Base-by-base conservation (phyloP, 2,329 filamentous ascomycete species). In the Fonsecaea nubica region DNA sequence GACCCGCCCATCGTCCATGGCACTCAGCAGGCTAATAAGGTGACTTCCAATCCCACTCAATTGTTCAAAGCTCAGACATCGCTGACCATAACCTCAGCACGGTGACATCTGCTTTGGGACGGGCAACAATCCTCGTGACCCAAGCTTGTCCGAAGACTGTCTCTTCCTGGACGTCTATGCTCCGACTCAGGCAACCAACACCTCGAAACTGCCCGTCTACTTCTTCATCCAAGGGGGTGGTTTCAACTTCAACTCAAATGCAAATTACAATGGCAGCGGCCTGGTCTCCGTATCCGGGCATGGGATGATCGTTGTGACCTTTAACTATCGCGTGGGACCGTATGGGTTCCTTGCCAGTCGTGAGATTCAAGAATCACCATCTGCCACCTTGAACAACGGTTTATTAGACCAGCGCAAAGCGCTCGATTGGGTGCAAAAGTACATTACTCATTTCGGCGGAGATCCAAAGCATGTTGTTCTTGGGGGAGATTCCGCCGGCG, bases 271-370 rank as follows among this genome's bases (percentile, higher is more conserved):
- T 69, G 89, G 86, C 0, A 84, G 82, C 0, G 86, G 84, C 0
- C 77, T 93, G n/a, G 81, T 89, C 33, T 75, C 81, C 35, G 88
- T 87, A 0, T 85, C 86, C 18, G 81, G 83, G 42, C 79, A 85
- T 64, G 82, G 85, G 55, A 88, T 92, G 32, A 79, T 93, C 0
- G 86, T 92, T 0, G 89, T 93, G 1, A 89, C 83, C 9, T 85
- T 92, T 77, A 93, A 92, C 77, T 93, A 93, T 75, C 87, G 91
- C 4, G 89, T 93, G 10, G 90, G 90, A 0, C 84, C 86, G 0
- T 92, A 88, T 71, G 91, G 91, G 0, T 93, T 93, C 74, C 81
- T 93, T 12, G 85, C 86, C 1, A 82, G 87, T 63, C 78, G 84
- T 15, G 84, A 89, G 71, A 77, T 89, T 0, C 70, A 78, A 36